These are phyloP conservation scores for Rubroboletus satanas DNA, from an alignment of 768 basidiomycete species.

Conservation along the genomic window DNA sequence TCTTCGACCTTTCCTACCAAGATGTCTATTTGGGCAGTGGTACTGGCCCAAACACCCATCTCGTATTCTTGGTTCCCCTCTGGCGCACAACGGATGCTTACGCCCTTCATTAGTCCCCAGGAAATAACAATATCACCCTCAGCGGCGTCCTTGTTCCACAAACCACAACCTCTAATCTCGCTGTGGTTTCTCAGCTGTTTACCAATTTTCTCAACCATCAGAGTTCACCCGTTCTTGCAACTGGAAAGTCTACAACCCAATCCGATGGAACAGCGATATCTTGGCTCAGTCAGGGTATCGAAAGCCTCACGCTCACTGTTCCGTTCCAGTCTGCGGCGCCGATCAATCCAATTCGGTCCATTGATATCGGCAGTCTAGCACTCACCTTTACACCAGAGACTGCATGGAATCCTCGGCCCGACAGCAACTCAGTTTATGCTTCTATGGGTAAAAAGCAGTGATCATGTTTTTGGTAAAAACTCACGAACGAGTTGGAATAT, in stretches of 20 bases:
- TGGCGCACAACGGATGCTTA: not conserved
- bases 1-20: slow-evolving; percentile 59
- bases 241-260: slow-evolving; percentile 56
- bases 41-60: slow-evolving; percentile 44
- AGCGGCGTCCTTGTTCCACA: slow-evolving; percentile 55
- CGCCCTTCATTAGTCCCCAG: slow-evolving; percentile 39
- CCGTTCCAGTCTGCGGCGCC: slow-evolving; percentile 51
- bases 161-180: slow-evolving; percentile 41
- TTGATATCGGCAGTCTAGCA: slow-evolving; percentile 56
- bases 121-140: slow-evolving; percentile 56
- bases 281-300: slow-evolving; percentile 64
- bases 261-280: slow-evolving; percentile 52
- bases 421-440: slow-evolving; percentile 59
- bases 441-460: slow-evolving; percentile 41
- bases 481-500: slow-evolving; percentile 4
- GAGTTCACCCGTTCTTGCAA: slow-evolving; percentile 53
- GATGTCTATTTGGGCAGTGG: slow-evolving; percentile 56
- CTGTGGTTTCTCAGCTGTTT: slow-evolving; percentile 57
- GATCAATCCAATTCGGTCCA: slow-evolving; percentile 62
- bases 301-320: slow-evolving; percentile 54
- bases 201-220: slow-evolving; percentile 69
- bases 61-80: slow-evolving; percentile 36
- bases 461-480: not conserved
- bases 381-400: slow-evolving; percentile 50
- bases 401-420: slow-evolving; percentile 56